Evolutionary conservation across 163 green algal species (phyloP).

Genomic region (Chlamydomonas reinhardtii): DNA sequence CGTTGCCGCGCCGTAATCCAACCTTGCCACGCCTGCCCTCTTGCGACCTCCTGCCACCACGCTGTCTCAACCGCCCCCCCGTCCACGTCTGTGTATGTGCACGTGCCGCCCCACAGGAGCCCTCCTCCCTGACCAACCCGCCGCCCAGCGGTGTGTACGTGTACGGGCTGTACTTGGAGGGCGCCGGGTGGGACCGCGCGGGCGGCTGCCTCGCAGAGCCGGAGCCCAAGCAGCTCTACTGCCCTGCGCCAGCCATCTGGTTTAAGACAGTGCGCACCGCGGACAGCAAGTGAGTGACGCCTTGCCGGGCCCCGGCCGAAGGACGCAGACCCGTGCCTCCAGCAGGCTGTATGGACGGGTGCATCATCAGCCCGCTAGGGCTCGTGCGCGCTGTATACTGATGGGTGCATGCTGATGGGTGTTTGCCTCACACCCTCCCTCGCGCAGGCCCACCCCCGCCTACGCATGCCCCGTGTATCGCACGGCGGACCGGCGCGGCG

Average conservation of each 20-base stretch:
- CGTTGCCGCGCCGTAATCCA: too few relatives aligned
- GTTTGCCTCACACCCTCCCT: neutral
- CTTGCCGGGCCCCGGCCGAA: too few relatives aligned
- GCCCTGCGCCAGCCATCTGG: conserved; percentile 68
- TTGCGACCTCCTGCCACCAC: neutral
- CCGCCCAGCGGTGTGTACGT: conserved; percentile 61
- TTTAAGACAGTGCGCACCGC: conserved; percentile 59
- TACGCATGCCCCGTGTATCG: conserved; percentile 77
- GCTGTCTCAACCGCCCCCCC: neutral
- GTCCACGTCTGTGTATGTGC: neutral
- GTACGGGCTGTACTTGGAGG: conserved; percentile 70
- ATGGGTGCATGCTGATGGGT: neutral
- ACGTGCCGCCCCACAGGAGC: conserved; percentile 15
- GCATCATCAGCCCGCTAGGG: too few relatives aligned
- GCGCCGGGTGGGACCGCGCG: conserved; percentile 64
- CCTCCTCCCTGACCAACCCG: neutral
- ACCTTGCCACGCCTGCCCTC: too few relatives aligned
- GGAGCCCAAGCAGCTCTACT: conserved; percentile 64
- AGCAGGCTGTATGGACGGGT: too few relatives aligned
- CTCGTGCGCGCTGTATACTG: too few relatives aligned
- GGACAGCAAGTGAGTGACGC: conserved; percentile 36
- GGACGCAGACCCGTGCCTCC: too few relatives aligned
- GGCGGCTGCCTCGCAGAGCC: conserved; percentile 42
- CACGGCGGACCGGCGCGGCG: conserved; percentile 67
- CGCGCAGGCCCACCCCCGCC: conserved; percentile 46